phyloP scores from a whole-genome alignment of 441 rosid species.

The Populus hybrid region DNA sequence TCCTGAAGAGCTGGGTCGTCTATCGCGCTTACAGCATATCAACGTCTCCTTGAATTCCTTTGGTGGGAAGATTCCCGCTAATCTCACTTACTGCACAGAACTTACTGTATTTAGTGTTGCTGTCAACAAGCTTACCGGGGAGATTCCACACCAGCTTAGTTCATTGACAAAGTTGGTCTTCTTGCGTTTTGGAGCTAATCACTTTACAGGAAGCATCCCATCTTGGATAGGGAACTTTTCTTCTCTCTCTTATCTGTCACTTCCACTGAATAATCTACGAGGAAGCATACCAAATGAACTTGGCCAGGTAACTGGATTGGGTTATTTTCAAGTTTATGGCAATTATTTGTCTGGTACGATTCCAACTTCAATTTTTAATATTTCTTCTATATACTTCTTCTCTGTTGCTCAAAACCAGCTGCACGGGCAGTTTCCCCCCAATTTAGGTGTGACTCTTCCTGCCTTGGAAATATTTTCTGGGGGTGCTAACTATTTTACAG shows the following conservation, averaged over 20 bases:
- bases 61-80: conserved; percentile 29
- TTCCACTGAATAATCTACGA: conserved; percentile 22
- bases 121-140: conserved; percentile 29
- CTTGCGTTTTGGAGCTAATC: conserved; percentile 27
- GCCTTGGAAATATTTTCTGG: conserved; percentile 23
- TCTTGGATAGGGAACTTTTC: conserved; percentile 44
- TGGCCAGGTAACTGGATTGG: conserved; percentile 17
- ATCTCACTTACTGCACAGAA: conserved; percentile 24
- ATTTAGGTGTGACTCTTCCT: conserved; percentile 37
- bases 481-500: conserved; percentile 33
- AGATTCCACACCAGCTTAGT: conserved; percentile 33
- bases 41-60: conserved; percentile 30
- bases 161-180: conserved; percentile 21
- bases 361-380: conserved; percentile 40
- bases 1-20: conserved; percentile 32
- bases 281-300: conserved; percentile 37
- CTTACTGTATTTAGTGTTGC: conserved; percentile 16
- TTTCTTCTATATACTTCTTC: conserved; percentile 36
- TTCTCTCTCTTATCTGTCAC: conserved; percentile 17
- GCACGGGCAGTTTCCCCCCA: conserved; percentile 31
- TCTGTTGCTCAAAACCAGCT: conserved; percentile 37
- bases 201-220: conserved; percentile 45
- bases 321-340: conserved; percentile 24
- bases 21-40: conserved; percentile 29
- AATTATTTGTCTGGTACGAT: conserved; percentile 37